A percentile compares a stretch with the other conserved stretches of the same genome.
phyloP scores from a whole-genome alignment of 1,139 yeast genomes.

The Petasospora fabianii region DNA sequence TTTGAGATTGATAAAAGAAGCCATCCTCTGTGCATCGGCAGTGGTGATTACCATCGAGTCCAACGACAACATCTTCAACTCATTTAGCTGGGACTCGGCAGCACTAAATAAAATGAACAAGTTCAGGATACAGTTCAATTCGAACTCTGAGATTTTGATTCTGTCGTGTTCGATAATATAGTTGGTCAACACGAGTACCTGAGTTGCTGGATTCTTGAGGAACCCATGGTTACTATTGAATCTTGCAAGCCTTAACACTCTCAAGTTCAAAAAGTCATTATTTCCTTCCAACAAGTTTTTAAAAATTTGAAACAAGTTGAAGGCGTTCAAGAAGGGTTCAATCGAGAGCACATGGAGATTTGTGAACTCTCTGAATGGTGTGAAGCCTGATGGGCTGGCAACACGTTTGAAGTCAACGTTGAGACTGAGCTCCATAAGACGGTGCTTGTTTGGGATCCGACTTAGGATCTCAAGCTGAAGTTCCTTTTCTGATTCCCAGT shows the following conservation, averaged over 20 bases:
- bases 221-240: constrained; percentile 16
- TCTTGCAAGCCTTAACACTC: constrained; percentile 12
- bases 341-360: constrained; percentile 21
- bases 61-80: constrained; percentile 11
- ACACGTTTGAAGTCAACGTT: constrained; percentile 21
- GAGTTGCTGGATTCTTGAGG: constrained; percentile 15
- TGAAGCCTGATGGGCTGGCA: constrained; percentile 10
- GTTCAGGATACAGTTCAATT: constrained; percentile 13
- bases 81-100: constrained; percentile 2
- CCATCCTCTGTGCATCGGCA: constrained; percentile 14
- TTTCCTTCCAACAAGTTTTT: constrained; percentile 17
- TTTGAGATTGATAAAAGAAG: constrained; percentile 10
- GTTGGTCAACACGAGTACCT: constrained; percentile 19
- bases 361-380: constrained; percentile 15
- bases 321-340: constrained; percentile 22
- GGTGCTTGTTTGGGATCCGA: constrained; percentile 20
- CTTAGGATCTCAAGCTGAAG: constrained; percentile 20
- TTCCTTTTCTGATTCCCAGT: constrained; percentile 22
- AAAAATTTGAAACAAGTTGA: constrained; percentile 21
- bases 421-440: constrained; percentile 16
- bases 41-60: constrained; percentile 19
- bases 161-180: constrained; percentile 17
- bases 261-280: constrained; percentile 3
- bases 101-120: constrained; percentile 11
- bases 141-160: constrained; percentile 17